phyloP scores from a whole-genome alignment of 768 basidiomycete species.

The Macrolepiota fuliginosa region DNA sequence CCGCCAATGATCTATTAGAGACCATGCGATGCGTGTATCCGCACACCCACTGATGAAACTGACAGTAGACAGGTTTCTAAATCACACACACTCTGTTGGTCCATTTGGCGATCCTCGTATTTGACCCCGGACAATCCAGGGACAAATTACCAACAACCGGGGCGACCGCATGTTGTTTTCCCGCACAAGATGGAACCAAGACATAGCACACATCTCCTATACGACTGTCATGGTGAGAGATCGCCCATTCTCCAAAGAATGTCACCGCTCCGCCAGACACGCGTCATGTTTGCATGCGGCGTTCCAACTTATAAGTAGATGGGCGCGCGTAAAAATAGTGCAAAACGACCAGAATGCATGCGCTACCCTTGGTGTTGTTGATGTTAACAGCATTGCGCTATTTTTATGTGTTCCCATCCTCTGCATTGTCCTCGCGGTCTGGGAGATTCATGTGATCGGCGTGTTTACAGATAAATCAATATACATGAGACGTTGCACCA shows the following conservation, averaged over 20 bases:
- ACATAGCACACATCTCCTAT: too few species aligned
- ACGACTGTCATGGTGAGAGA: background rate
- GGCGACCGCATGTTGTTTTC: background rate
- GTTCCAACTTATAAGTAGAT: background rate
- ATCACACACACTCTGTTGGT: background rate
- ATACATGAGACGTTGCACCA: background rate
- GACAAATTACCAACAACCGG: background rate
- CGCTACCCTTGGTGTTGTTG: constrained; percentile 5
- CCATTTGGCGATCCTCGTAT: background rate
- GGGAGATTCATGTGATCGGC: background rate
- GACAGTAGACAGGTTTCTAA: background rate
- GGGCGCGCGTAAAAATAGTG: background rate
- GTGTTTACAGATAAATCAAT: background rate
- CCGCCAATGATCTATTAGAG: background rate
- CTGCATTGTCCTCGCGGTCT: constrained; percentile 3
- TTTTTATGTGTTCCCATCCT: constrained; percentile 8
- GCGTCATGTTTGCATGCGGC: constrained; percentile 2
- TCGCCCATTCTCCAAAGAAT: background rate
- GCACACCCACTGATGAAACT: background rate
- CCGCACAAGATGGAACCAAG: background rate
- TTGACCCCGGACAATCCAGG: constrained; percentile 1
- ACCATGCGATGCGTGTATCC: constrained; percentile 2
- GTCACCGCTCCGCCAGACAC: background rate
- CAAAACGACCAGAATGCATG: constrained; percentile 7
- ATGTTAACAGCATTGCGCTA: background rate